Evolutionary conservation across 192 early-diverging fungal genomes (phyloP).

Genomic region (Linnemannia exigua): DNA sequence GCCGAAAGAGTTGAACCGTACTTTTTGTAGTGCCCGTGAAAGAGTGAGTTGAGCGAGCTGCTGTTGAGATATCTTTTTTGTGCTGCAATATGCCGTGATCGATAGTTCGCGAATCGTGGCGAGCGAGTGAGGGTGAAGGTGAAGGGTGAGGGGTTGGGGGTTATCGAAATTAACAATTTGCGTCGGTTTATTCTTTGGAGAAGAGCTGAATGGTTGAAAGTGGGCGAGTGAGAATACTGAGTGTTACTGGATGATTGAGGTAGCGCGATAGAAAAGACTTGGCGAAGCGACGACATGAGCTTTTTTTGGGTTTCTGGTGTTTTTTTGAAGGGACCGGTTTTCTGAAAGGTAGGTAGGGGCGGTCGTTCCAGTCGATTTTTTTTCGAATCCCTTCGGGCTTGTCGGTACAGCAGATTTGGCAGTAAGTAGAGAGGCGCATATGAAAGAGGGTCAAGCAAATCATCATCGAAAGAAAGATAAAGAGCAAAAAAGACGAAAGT

Average conservation of each 20-base stretch:
- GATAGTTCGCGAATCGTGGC: neutral
- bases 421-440: neutral
- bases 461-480: neutral
- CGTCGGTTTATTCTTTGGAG: constrained; percentile 1
- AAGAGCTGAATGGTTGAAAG: constrained; percentile 4
- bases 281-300: neutral
- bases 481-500: neutral
- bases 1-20: too few relatives aligned
- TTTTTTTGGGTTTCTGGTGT: neutral
- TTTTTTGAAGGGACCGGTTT: neutral
- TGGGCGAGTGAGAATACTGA: neutral
- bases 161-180: constrained; percentile 6
- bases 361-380: neutral
- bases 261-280: neutral
- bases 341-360: neutral
- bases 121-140: neutral
- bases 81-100: too few relatives aligned
- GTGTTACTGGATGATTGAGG: neutral
- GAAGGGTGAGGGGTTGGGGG: neutral
- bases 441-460: neutral
- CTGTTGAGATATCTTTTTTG: too few relatives aligned
- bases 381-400: neutral
- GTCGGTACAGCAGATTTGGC: neutral
- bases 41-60: too few relatives aligned
- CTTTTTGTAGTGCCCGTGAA: too few relatives aligned